Evolutionary conservation across 768 basidiomycete genomes (phyloP).

Genomic region (Boletellus ananiceps): DNA sequence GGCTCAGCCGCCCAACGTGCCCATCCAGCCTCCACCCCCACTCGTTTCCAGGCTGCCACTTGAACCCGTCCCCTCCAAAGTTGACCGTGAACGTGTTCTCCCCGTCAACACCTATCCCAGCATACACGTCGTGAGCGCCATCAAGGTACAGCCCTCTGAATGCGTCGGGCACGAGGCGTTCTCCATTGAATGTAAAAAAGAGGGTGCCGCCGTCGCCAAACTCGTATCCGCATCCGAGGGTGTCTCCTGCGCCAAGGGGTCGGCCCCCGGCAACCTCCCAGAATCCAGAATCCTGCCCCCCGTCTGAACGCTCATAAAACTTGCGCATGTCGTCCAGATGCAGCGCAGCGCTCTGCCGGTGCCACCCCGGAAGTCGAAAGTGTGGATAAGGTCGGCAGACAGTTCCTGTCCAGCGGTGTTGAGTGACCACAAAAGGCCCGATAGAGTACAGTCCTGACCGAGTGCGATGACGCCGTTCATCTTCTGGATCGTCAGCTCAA

Average conservation of each 20-base stretch:
- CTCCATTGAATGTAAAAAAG: slow-evolving; percentile 66
- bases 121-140: slow-evolving; percentile 52
- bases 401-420: slow-evolving; percentile 40
- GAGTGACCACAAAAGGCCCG: not conserved
- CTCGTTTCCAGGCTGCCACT: slow-evolving; percentile 62
- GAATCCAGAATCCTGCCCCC: slow-evolving; percentile 47
- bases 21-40: slow-evolving; percentile 63
- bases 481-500: slow-evolving; percentile 50
- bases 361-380: slow-evolving; percentile 70
- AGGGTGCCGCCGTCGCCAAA: slow-evolving; percentile 42
- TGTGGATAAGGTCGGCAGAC: slow-evolving; percentile 61
- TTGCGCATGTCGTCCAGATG: slow-evolving; percentile 71
- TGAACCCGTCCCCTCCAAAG: slow-evolving; percentile 57
- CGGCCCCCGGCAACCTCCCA: slow-evolving; percentile 21
- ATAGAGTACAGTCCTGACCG: slow-evolving; percentile 27
- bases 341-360: slow-evolving; percentile 57
- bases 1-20: slow-evolving; percentile 48
- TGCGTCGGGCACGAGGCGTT: slow-evolving; percentile 45
- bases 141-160: slow-evolving; percentile 57
- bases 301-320: slow-evolving; percentile 65
- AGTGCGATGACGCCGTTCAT: slow-evolving; percentile 60
- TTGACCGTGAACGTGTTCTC: slow-evolving; percentile 51
- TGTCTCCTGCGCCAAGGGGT: slow-evolving; percentile 43
- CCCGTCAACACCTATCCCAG: slow-evolving; percentile 57
- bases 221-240: slow-evolving; percentile 61